These are phyloP conservation scores for cucumber (Cucumis sativus) DNA, from an alignment of 306 rosid genomes.

Conservation along the genomic window DNA sequence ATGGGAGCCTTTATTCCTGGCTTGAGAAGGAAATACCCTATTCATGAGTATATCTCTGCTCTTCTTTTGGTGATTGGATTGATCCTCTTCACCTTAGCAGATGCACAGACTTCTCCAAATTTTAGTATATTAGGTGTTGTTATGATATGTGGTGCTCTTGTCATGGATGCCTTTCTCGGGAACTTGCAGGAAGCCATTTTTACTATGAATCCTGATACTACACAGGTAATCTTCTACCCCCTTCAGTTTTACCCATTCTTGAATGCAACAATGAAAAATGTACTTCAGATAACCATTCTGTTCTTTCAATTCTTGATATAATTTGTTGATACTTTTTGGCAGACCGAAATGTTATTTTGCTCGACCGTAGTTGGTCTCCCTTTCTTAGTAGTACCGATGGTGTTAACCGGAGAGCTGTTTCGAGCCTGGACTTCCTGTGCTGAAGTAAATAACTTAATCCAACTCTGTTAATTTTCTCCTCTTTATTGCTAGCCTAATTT, in stretches of 20 bases:
- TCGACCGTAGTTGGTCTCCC: conserved; percentile 54
- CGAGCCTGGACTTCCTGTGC: conserved; percentile 53
- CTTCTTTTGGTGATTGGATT: conserved; percentile 39
- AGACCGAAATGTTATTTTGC: conserved; percentile 61
- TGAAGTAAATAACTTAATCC: conserved; percentile 20
- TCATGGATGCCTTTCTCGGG: conserved; percentile 58
- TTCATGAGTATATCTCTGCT: conserved; percentile 47
- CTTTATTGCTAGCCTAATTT: background rate
- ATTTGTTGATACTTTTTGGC: conserved; percentile 1
- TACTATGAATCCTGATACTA: conserved; percentile 40
- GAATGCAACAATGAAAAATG: background rate
- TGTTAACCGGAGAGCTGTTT: conserved; percentile 47
- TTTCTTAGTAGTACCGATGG: conserved; percentile 40
- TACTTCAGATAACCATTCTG: background rate
- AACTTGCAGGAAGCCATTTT: conserved; percentile 62
- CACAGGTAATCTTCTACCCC: conserved; percentile 25
- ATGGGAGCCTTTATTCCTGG: conserved; percentile 60
- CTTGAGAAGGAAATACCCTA: conserved; percentile 46
- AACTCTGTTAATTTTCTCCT: background rate
- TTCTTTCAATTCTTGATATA: background rate
- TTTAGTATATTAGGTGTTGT: conserved; percentile 36
- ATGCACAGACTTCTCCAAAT: conserved; percentile 54
- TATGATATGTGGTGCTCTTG: conserved; percentile 46
- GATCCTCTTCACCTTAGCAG: conserved; percentile 54
- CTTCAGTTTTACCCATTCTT: background rate